Conservation (phyloP, 1,284 basidiomycete species). For the Apiotrichum gracile region DNA sequence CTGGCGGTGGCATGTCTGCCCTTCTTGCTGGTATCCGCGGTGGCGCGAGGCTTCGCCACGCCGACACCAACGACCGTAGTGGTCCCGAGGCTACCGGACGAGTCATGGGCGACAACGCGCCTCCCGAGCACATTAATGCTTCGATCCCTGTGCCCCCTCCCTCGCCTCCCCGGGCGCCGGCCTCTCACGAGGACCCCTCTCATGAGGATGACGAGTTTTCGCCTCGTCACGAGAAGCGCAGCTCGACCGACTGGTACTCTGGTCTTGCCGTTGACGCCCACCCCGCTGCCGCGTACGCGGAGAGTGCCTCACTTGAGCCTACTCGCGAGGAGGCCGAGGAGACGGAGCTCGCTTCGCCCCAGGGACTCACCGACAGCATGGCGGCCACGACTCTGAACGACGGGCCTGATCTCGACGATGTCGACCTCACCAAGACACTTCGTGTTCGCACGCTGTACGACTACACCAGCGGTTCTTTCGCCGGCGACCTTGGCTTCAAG, state of each 20-base stretch:
- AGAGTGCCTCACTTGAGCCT: slow-evolving; percentile 20
- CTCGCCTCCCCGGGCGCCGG: slow-evolving; percentile 8
- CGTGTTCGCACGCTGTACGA: slow-evolving; percentile 73
- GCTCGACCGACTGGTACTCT: slow-evolving; percentile 87
- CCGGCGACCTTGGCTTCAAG: slow-evolving; percentile 83
- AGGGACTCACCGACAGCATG: neutral
- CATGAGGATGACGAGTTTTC: slow-evolving; percentile 24
- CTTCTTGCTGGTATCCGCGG: slow-evolving; percentile 77
- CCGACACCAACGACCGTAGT: slow-evolving; percentile 79
- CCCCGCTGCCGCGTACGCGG: slow-evolving; percentile 24
- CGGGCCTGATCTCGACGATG: slow-evolving; percentile 16
- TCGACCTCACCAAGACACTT: slow-evolving; percentile 34
- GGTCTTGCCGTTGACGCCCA: slow-evolving; percentile 71
- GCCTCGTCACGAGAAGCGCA: slow-evolving; percentile 54
- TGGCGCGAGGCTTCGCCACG: slow-evolving; percentile 69
- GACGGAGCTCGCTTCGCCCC: neutral
- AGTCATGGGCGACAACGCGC: slow-evolving; percentile 67
- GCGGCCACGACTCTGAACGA: slow-evolving; percentile 4
- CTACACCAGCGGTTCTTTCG: slow-evolving; percentile 75
- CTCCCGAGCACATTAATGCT: slow-evolving; percentile 64
- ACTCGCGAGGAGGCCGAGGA: slow-evolving; percentile 34
- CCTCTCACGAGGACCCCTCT: neutral
- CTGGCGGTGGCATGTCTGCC: slow-evolving; percentile 50
- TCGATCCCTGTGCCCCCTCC: slow-evolving; percentile 22
- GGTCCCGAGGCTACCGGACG: slow-evolving; percentile 61